Evolutionary conservation across 495 filamentous ascomycete genomes (phyloP), one percentile per base, ranked within the genome.

Genomic region (Neurospora sp.): DNA sequence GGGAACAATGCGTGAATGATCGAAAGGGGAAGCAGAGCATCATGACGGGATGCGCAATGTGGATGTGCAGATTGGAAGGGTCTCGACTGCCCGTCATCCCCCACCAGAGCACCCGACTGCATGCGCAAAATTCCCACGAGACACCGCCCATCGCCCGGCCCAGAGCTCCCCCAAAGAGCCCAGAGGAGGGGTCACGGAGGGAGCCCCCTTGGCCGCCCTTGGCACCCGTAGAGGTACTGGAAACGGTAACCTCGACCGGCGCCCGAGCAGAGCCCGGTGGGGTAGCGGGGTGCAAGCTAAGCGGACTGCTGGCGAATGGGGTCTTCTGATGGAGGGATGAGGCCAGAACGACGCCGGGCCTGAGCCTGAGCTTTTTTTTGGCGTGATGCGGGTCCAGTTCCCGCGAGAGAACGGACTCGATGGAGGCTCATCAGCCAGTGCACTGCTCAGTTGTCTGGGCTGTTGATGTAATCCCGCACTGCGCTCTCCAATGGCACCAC

Each of bases 271-370:
- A 31, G 66, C 39, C 46, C 74, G 73, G 79, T 80, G 79, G 78
- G 79, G 78, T 80, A 66, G 79, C 78, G 76, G 78, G 77, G 76
- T 77, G 44, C 62, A 72, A 74, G 71, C 71, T 74, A 42, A 62
- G 54, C 39, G 54, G 54, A 31, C 54, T 14, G 35, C 71, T 72
- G 73, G 72, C 76, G 77, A 76, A 75, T 72, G 40, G 66, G 69
- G 37, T 44, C n/a, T 35, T 31, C 41, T 70, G 42, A 49, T 27
- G 73, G 14, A 39, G 72, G 54, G 31, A 40, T 35, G 37, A 18
- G 41, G 69, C 44, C 37, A 46, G 46, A 70, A 35, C 69, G 18
- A 46, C 12, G 71, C 40, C 46, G 39, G 40, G 41, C 44, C 40
- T 54, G 70, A 62, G 46, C 46, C 20, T 27, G 46, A 54, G 46